Percentiles rank a stretch among this genome's conserved stretches.
Evolutionary conservation across 441 rosid genomes (phyloP).

Genomic region (Macaranga tanarius): DNA sequence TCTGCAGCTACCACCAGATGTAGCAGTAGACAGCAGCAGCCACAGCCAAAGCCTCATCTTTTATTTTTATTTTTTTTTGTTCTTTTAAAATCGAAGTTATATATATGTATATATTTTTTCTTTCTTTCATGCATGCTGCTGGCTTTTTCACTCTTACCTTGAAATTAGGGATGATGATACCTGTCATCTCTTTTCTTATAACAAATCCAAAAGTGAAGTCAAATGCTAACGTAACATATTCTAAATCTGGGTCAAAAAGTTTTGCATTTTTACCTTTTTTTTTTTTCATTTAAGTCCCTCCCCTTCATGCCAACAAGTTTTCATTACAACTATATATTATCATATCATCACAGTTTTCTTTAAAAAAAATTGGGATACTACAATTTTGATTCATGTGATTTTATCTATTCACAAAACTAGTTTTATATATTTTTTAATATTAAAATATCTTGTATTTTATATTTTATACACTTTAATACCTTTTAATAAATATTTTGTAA

Average conservation of each 20-base stretch:
- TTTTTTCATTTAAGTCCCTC: not conserved
- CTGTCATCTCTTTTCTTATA: not conserved
- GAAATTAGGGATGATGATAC: conserved; percentile 22
- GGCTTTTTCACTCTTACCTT: conserved; percentile 20
- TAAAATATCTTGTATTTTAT: too few relatives aligned
- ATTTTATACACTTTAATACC: too few relatives aligned
- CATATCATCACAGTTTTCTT: not conserved
- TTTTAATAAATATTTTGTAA: too few relatives aligned
- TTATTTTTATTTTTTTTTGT: too few relatives aligned
- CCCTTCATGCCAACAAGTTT: not conserved
- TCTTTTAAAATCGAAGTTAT: too few relatives aligned
- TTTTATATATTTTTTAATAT: too few relatives aligned
- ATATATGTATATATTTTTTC: too few relatives aligned
- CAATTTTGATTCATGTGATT: too few relatives aligned
- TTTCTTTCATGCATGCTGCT: not conserved
- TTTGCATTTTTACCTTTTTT: not conserved
- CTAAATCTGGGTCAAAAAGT: conserved; percentile 6
- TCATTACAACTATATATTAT: not conserved
- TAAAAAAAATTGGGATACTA: too few relatives aligned
- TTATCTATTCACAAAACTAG: too few relatives aligned
- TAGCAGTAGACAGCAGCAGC: conserved; percentile 8
- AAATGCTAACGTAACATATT: conserved; percentile 19
- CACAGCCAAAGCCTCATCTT: too few relatives aligned
- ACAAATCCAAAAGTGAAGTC: conserved; percentile 25
- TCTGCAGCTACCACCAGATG: not conserved